Conservation (phyloP, 305 asterid genomes). For the Plantago coronopus region DNA sequence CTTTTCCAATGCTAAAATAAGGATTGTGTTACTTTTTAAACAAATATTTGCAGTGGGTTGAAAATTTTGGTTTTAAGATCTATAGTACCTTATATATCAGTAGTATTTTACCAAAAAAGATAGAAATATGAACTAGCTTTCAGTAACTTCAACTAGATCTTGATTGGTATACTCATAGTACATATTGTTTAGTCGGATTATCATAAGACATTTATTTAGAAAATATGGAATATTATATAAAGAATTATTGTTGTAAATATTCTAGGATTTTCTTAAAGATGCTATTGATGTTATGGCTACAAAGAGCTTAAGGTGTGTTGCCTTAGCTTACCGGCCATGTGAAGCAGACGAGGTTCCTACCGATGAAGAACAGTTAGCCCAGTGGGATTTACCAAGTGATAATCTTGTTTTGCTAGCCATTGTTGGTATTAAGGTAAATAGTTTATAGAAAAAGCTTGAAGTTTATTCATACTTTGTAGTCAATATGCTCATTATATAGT, state of each 20-base stretch:
- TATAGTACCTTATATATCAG: no score
- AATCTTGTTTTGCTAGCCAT: conserved; percentile 74
- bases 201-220: conserved; percentile 2
- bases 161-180: no score
- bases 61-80: no score
- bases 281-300: conserved; percentile 84
- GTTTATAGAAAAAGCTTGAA: neutral
- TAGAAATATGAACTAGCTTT: neutral
- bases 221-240: no score
- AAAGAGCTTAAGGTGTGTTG: conserved; percentile 91
- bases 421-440: conserved; percentile 81
- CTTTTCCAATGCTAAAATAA: no score
- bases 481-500: neutral
- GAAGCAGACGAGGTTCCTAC: conserved; percentile 62
- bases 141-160: neutral
- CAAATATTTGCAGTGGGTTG: no score
- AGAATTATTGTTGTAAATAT: conserved; percentile 19
- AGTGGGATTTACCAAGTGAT: conserved; percentile 80
- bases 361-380: conserved; percentile 58
- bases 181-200: neutral
- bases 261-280: conserved; percentile 61
- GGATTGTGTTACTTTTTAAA: no score
- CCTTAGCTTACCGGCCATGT: conserved; percentile 70
- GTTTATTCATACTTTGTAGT: neutral
- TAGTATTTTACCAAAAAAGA: no score